A percentile compares a stretch with the other conserved stretches of the same genome.
Evolutionary conservation across 345 rosid genomes (phyloP).

Genomic region (Kernera saxatilis): DNA sequence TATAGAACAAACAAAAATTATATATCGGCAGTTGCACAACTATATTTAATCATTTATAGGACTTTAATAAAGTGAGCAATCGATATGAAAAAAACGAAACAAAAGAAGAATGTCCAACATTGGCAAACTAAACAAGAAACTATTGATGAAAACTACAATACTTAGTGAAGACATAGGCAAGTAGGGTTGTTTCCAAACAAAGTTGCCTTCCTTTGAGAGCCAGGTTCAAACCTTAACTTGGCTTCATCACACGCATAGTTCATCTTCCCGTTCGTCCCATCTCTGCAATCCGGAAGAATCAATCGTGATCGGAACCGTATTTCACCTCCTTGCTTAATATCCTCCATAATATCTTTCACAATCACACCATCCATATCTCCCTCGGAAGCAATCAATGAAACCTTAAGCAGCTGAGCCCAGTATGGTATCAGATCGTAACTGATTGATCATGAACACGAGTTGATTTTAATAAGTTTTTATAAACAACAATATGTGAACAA

Average conservation of each 20-base stretch:
- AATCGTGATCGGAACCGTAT: not conserved
- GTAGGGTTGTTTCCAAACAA: not conserved
- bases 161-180: not conserved
- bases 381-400: not conserved
- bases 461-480: too few species aligned
- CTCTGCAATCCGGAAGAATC: not conserved
- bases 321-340: not conserved
- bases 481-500: too few species aligned
- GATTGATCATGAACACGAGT: too few species aligned
- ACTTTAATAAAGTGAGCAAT: too few species aligned
- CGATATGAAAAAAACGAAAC: too few species aligned
- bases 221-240: not conserved
- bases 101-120: too few species aligned
- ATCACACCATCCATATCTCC: not conserved
- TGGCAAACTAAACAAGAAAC: too few species aligned
- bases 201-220: not conserved
- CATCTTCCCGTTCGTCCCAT: not conserved
- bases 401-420: not conserved
- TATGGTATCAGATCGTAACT: too few species aligned
- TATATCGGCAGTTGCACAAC: too few species aligned
- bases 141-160: not conserved
- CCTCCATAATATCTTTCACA: not conserved
- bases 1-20: too few species aligned
- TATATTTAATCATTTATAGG: too few species aligned
- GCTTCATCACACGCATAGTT: not conserved